A percentile compares a stretch with the other conserved stretches of the same genome.
Conservation (phyloP, 768 basidiomycete genomes). For the Suillus plorans region DNA sequence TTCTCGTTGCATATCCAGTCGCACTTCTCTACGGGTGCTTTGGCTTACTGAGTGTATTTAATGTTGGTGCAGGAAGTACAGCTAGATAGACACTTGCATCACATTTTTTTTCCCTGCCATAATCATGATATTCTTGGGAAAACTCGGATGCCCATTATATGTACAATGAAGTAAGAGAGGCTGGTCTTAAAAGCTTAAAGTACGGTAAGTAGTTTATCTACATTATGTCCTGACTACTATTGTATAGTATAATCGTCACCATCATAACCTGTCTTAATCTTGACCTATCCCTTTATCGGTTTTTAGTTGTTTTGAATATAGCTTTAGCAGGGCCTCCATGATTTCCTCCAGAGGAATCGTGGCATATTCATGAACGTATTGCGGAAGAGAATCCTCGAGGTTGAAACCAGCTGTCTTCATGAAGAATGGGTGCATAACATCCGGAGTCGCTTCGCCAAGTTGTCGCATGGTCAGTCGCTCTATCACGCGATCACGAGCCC, state of each 20-base stretch:
- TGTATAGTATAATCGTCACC: conserved; percentile 6
- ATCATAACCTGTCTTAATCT: conserved; percentile 12
- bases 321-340: conserved; percentile 71
- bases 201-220: not conserved
- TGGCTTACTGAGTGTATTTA: conserved; percentile 90
- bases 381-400: conserved; percentile 80
- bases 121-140: not conserved
- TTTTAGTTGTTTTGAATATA: conserved; percentile 75
- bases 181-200: not conserved
- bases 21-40: conserved; percentile 94
- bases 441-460: conserved; percentile 85
- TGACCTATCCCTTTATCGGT: conserved; percentile 24
- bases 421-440: conserved; percentile 86
- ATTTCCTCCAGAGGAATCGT: conserved; percentile 82
- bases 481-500: conserved; percentile 59
- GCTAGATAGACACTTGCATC: conserved; percentile 26
- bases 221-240: not conserved
- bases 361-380: conserved; percentile 85
- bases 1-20: conserved; percentile 96
- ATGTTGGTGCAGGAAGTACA: conserved; percentile 41
- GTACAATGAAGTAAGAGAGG: not conserved
- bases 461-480: conserved; percentile 84
- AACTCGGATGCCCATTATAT: conserved; percentile 9
- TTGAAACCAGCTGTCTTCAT: conserved; percentile 84
- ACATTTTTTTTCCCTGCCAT: conserved; percentile 8